Percentiles rank a stretch among this genome's conserved stretches.
phyloP scores from a whole-genome alignment of 2,329 filamentous ascomycete genomes.

The Helotiales sp. region DNA sequence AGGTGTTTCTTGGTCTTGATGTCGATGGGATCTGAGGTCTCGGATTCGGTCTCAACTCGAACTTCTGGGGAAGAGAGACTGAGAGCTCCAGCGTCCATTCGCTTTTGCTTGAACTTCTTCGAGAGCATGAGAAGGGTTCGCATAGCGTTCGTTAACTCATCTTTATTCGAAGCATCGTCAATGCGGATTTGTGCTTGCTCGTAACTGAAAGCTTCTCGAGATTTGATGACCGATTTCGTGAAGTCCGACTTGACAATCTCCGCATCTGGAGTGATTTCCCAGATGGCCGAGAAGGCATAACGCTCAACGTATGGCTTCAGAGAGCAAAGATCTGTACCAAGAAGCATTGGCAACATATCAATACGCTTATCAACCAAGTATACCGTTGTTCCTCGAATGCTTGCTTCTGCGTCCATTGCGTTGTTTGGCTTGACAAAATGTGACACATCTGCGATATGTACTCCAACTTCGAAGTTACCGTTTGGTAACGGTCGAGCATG shows the following conservation, averaged over 20 bases:
- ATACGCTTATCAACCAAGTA: constrained; percentile 99
- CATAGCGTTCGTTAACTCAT: constrained; percentile 90
- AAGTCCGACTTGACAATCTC: constrained; percentile 86
- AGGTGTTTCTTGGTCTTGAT: constrained; percentile 94
- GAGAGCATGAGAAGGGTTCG: constrained; percentile 84
- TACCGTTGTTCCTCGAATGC: constrained; percentile 91
- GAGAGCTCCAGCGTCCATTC: constrained; percentile 92
- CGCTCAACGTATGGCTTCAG: constrained; percentile 97
- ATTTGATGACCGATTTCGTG: constrained; percentile 97
- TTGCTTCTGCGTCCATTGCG: constrained; percentile 95
- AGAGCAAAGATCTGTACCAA: constrained; percentile 95
- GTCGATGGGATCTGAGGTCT: constrained; percentile 94
- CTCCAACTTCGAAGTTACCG: constrained; percentile 93
- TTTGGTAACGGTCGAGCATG: constrained; percentile 86
- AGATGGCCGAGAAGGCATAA: constrained; percentile 82
- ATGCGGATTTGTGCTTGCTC: constrained; percentile 94
- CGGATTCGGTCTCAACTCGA: constrained; percentile 91
- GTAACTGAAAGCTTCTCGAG: constrained; percentile 96
- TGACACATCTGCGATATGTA: constrained; percentile 99
- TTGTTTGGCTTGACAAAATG: constrained; percentile 98
- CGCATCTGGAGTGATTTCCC: constrained; percentile 86
- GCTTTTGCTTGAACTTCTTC: constrained; percentile 91
- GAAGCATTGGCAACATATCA: constrained; percentile 96
- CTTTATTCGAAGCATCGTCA: constrained; percentile 84
- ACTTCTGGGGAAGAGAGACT: constrained; percentile 98